A percentile compares a stretch with the other conserved stretches of the same genome.
These are phyloP conservation scores for Pseudotsuga menziesii DNA, from an alignment of 75 land plant species.

Conservation along the genomic window DNA sequence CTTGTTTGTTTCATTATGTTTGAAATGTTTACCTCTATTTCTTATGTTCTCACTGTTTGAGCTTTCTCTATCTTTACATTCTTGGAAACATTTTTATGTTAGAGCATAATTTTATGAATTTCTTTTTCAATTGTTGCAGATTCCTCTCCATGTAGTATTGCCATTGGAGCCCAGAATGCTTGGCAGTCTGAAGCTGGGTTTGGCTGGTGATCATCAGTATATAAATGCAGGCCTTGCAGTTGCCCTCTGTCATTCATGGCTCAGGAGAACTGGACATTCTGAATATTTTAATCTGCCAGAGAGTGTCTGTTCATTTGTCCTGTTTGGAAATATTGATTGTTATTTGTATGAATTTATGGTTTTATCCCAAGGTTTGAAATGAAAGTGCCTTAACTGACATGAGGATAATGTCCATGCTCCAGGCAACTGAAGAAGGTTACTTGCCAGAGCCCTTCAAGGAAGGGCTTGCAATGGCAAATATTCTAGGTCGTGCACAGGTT, in stretches of 20 bases:
- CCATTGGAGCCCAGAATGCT: slow-evolving; percentile 43
- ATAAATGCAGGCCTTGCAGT: slow-evolving; percentile 89
- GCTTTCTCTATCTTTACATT: not conserved
- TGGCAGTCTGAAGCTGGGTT: slow-evolving; percentile 48
- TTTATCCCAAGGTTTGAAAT: not conserved
- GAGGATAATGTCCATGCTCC: not conserved
- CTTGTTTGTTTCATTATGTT: too few relatives aligned
- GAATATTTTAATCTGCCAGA: slow-evolving; percentile 14
- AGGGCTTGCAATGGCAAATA: slow-evolving; percentile 55
- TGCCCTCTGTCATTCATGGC: slow-evolving; percentile 68
- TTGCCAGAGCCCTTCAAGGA: slow-evolving; percentile 64
- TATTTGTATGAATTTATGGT: not conserved
- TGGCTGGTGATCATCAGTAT: slow-evolving; percentile 84
- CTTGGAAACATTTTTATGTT: not conserved
- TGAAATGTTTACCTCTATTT: not conserved
- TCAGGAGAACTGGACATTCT: slow-evolving; percentile 37
- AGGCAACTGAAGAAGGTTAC: slow-evolving; percentile 27
- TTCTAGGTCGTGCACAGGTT: slow-evolving; percentile 80
- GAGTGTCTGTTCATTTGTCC: slow-evolving; percentile 5
- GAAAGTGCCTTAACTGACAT: not conserved
- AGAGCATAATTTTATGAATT: not conserved
- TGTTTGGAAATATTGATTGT: not conserved
- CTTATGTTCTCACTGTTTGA: not conserved
- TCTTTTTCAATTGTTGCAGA: not conserved
- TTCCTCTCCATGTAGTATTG: slow-evolving; percentile 23